These are phyloP conservation scores for Xylaria sp. DNA, from an alignment of 2,329 filamentous ascomycete species.

Conservation along the genomic window DNA sequence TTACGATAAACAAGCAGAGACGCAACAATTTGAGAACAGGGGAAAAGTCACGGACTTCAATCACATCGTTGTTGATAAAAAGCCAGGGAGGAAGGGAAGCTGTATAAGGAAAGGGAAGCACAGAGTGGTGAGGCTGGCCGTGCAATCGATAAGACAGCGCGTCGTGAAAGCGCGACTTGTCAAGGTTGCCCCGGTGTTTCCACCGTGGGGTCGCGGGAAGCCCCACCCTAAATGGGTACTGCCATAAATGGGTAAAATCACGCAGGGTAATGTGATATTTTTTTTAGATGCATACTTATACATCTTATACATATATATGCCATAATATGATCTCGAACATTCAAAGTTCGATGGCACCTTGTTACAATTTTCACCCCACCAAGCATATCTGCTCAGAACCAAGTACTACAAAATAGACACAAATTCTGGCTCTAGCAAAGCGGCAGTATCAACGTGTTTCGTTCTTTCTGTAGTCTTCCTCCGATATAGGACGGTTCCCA, in stretches of 20 bases:
- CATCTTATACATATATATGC: neutral
- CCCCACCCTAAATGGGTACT: too few relatives aligned
- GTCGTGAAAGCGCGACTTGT: constrained; percentile 40
- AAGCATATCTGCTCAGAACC: too few relatives aligned
- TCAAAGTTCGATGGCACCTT: neutral
- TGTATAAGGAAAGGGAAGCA: constrained; percentile 9
- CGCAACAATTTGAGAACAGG: neutral
- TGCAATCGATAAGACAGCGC: constrained; percentile 30
- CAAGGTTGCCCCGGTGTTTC: constrained; percentile 1
- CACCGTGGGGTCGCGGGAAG: constrained; percentile 36
- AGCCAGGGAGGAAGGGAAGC: constrained; percentile 4
- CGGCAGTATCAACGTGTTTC: neutral
- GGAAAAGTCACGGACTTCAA: neutral
- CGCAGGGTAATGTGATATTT: too few relatives aligned
- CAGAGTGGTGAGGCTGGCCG: neutral
- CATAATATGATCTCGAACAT: neutral
- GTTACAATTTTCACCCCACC: constrained; percentile 27
- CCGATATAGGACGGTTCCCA: neutral
- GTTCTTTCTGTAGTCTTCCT: too few relatives aligned
- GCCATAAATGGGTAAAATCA: neutral
- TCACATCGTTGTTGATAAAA: neutral
- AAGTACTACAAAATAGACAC: too few relatives aligned
- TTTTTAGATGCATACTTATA: too few relatives aligned
- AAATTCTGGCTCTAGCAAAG: neutral
- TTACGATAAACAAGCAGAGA: constrained; percentile 1